Percentiles rank a stretch among this genome's conserved stretches.
Conservation (phyloP, 2,329 filamentous ascomycete genomes). For the Aschersonia sp. region DNA sequence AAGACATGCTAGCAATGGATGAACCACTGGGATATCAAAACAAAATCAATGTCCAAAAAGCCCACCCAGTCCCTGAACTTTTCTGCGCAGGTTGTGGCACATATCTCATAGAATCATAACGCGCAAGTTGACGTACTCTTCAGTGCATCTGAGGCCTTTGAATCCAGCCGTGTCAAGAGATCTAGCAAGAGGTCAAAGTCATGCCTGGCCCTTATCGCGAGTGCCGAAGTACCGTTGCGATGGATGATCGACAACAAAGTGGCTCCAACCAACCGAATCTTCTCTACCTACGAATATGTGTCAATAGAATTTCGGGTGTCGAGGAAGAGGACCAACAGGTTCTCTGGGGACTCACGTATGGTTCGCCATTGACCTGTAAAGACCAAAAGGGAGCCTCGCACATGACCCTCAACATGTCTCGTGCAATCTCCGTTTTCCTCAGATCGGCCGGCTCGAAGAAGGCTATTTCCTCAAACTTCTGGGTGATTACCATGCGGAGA, state of each 20-base stretch:
- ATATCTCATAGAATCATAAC: slow-evolving; percentile 1
- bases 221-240: slow-evolving; percentile 18
- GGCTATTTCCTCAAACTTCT: slow-evolving; percentile 18
- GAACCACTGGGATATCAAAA: too few relatives aligned
- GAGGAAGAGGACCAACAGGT: not conserved
- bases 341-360: slow-evolving; percentile 16
- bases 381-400: slow-evolving; percentile 26
- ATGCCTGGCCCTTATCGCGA: slow-evolving; percentile 20
- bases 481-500: slow-evolving; percentile 24
- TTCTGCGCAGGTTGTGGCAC: not conserved
- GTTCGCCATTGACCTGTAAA: slow-evolving; percentile 23
- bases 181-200: slow-evolving; percentile 25
- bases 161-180: slow-evolving; percentile 24
- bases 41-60: not conserved
- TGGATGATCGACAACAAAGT: slow-evolving; percentile 23
- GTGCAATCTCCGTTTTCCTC: slow-evolving; percentile 26
- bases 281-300: slow-evolving; percentile 17
- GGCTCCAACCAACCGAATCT: slow-evolving; percentile 23
- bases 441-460: slow-evolving; percentile 16
- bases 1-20: too few relatives aligned
- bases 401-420: slow-evolving; percentile 25
- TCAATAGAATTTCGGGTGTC: not conserved
- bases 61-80: not conserved
- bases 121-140: slow-evolving; percentile 12
- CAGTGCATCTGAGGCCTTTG: slow-evolving; percentile 26